Evolutionary conservation across 2,329 filamentous ascomycete genomes (phyloP).

Genomic region (Ophidiomyces ophidiicola): DNA sequence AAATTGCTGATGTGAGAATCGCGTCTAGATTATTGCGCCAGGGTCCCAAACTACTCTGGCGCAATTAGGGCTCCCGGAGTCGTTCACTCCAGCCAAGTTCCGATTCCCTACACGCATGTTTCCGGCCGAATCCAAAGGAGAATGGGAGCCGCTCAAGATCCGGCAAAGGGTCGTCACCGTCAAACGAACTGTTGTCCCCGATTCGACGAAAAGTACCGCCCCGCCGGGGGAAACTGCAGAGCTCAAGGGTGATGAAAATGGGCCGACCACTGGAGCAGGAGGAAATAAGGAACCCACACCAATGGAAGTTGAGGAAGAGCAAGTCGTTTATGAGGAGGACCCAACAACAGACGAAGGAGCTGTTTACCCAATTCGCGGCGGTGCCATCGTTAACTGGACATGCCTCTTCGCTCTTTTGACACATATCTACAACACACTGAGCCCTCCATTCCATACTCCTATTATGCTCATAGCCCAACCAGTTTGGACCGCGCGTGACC

Average conservation of each 20-base stretch:
- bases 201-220: not conserved
- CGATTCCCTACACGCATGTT: constrained; percentile 94
- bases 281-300: constrained; percentile 16
- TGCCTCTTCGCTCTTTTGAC: constrained; percentile 89
- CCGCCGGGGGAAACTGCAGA: constrained; percentile 10
- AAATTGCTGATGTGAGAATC: not conserved
- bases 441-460: constrained; percentile 85
- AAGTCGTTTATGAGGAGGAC: constrained; percentile 71
- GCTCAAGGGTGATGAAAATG: constrained; percentile 15
- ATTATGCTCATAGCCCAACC: constrained; percentile 84
- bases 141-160: constrained; percentile 72
- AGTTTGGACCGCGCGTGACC: constrained; percentile 77
- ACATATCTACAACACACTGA: constrained; percentile 79
- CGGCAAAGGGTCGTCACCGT: constrained; percentile 38
- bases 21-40: constrained; percentile 39
- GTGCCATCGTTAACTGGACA: constrained; percentile 77
- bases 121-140: constrained; percentile 58
- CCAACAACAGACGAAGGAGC: constrained; percentile 77
- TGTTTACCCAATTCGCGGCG: constrained; percentile 70
- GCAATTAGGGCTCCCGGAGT: constrained; percentile 77
- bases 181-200: constrained; percentile 14
- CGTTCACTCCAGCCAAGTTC: constrained; percentile 77
- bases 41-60: constrained; percentile 84
- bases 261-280: constrained; percentile 29
- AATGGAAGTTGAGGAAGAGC: constrained; percentile 30